phyloP scores from a whole-genome alignment of 257 asterid genomes.

The Striga asiatica region DNA sequence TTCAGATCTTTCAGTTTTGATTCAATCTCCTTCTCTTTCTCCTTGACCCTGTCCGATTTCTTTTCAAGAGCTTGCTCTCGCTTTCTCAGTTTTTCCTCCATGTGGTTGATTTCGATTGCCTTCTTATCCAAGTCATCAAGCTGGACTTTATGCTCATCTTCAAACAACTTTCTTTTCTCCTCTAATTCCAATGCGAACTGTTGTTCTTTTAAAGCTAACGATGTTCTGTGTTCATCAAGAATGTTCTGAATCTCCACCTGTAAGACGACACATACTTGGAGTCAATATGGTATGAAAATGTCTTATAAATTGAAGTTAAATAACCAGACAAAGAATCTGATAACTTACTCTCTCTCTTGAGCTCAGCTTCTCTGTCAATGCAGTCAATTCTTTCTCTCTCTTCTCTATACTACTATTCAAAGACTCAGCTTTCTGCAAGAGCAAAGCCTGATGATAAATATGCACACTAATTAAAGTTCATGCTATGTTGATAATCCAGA shows the following conservation, averaged over 20 bases:
- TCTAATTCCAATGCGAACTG: constrained; percentile 55
- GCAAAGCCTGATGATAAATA: constrained; percentile 11
- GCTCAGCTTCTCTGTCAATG: constrained; percentile 52
- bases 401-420: constrained; percentile 36
- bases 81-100: constrained; percentile 55
- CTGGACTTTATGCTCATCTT: constrained; percentile 45
- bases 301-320: background rate
- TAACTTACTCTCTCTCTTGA: constrained; percentile 60
- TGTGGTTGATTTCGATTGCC: constrained; percentile 46
- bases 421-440: constrained; percentile 56
- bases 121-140: constrained; percentile 36
- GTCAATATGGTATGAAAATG: constrained; percentile 1
- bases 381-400: constrained; percentile 46
- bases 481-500: background rate
- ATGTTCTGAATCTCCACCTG: constrained; percentile 75
- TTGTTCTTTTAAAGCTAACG: constrained; percentile 35
- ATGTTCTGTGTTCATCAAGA: constrained; percentile 46
- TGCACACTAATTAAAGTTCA: background rate
- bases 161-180: constrained; percentile 35
- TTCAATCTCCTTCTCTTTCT: constrained; percentile 59
- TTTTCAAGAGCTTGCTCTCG: constrained; percentile 48
- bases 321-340: background rate
- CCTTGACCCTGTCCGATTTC: constrained; percentile 58
- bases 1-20: constrained; percentile 42
- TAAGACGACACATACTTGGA: constrained; percentile 5